Evolutionary conservation across 768 basidiomycete species (phyloP).

Genomic region (Rhizopogon roseolus): DNA sequence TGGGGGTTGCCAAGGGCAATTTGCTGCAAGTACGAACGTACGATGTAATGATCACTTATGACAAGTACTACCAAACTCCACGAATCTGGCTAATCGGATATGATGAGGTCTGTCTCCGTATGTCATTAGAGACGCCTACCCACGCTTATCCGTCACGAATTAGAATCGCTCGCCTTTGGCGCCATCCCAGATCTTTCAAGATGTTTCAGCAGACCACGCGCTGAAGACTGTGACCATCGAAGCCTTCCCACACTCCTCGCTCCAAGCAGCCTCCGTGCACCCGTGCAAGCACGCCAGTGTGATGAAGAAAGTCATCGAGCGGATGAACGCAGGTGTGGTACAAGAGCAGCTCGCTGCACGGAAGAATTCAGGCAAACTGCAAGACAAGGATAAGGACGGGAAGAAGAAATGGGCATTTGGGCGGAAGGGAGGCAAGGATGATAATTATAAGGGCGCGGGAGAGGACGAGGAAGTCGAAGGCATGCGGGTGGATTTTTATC

Average conservation of each 20-base stretch:
- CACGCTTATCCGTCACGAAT: background rate
- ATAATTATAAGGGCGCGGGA: constrained; percentile 26
- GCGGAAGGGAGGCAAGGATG: constrained; percentile 60
- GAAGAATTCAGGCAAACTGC: constrained; percentile 36
- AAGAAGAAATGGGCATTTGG: constrained; percentile 88
- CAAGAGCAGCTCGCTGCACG: constrained; percentile 76
- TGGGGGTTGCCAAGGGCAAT: constrained; percentile 71
- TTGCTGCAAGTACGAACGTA: constrained; percentile 95
- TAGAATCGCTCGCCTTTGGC: constrained; percentile 88
- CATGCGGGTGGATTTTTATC: constrained; percentile 96
- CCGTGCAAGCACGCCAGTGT: constrained; percentile 98
- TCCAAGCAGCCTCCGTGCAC: constrained; percentile 91
- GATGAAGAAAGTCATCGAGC: constrained; percentile 99
- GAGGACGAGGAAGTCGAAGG: constrained; percentile 79
- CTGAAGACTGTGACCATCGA: constrained; percentile 99
- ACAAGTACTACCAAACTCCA: constrained; percentile 99
- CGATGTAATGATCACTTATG: constrained; percentile 99
- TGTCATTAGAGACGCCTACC: constrained; percentile 1
- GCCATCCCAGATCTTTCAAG: constrained; percentile 91
- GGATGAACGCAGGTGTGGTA: constrained; percentile 89
- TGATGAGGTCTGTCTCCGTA: constrained; percentile 68
- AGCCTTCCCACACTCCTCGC: constrained; percentile 89
- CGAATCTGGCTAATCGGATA: constrained; percentile 97
- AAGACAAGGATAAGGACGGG: constrained; percentile 33
- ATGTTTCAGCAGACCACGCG: constrained; percentile 95